Conservation (phyloP, 768 basidiomycete species). For the Tremella yokohamensis region DNA sequence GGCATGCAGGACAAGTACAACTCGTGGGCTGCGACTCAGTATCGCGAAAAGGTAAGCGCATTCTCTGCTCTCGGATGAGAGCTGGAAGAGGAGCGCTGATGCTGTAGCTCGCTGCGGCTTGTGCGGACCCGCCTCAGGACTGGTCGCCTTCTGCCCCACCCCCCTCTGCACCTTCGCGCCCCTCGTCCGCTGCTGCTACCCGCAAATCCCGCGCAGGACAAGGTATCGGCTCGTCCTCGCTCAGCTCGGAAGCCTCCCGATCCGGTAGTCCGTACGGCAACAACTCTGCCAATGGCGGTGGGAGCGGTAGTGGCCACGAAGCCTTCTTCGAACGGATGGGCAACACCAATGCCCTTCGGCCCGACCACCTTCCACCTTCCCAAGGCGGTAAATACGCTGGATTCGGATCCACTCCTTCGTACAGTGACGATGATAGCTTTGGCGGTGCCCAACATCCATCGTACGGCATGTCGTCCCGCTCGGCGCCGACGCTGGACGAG, state of each 20-base stretch:
- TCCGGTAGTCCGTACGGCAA: slow-evolving; percentile 57
- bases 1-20: slow-evolving; percentile 61
- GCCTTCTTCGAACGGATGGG: slow-evolving; percentile 80
- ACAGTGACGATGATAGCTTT: slow-evolving; percentile 50
- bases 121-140: slow-evolving; percentile 63
- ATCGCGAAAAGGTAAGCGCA: slow-evolving; percentile 76
- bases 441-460: slow-evolving; percentile 57
- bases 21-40: slow-evolving; percentile 90
- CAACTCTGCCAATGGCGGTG: slow-evolving; percentile 23
- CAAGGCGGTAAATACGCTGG: slow-evolving; percentile 89
- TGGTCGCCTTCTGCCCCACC: slow-evolving; percentile 79
- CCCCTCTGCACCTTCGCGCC: slow-evolving; percentile 59
- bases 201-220: slow-evolving; percentile 78
- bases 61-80: neutral
- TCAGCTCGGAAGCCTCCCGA: slow-evolving; percentile 59
- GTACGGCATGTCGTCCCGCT: slow-evolving; percentile 69
- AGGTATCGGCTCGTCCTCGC: slow-evolving; percentile 53
- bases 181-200: slow-evolving; percentile 73
- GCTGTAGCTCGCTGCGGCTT: slow-evolving; percentile 67
- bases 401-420: slow-evolving; percentile 77
- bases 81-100: slow-evolving; percentile 13
- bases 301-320: slow-evolving; percentile 67
- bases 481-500: slow-evolving; percentile 73
- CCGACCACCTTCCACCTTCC: slow-evolving; percentile 77
- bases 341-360: slow-evolving; percentile 70